phyloP scores from a whole-genome alignment of 2,329 filamentous ascomycete species.

The Mollisiaceae sp. region DNA sequence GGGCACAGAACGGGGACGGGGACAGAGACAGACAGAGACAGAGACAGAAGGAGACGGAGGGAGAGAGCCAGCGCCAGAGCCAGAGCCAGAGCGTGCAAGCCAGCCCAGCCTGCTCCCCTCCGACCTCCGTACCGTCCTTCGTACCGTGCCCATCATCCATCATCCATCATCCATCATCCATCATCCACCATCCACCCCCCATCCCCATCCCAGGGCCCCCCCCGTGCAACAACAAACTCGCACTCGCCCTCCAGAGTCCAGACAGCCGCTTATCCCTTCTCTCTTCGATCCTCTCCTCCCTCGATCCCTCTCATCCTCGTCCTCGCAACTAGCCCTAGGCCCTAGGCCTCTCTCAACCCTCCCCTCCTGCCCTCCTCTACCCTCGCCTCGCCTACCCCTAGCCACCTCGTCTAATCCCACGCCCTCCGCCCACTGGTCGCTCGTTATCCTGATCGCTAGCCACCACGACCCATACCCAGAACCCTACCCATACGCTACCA shows the following conservation, averaged over 20 bases:
- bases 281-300: background rate
- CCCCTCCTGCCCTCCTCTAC: slow-evolving; percentile 1
- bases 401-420: slow-evolving; percentile 7
- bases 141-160: too few relatives aligned
- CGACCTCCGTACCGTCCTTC: too few relatives aligned
- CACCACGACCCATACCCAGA: slow-evolving; percentile 8
- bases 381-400: slow-evolving; percentile 19
- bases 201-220: too few relatives aligned
- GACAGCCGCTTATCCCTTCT: background rate
- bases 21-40: background rate
- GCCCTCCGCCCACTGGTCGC: slow-evolving; percentile 25
- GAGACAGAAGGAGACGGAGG: background rate
- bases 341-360: too few relatives aligned
- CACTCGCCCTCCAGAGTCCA: background rate
- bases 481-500: slow-evolving; percentile 19
- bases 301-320: too few relatives aligned
- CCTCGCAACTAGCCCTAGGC: background rate
- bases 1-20: background rate
- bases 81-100: background rate
- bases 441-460: background rate
- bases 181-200: too few relatives aligned
- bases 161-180: too few relatives aligned
- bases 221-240: background rate
- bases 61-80: background rate
- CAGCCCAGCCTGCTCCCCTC: too few relatives aligned